Evolutionary conservation across 176 grass and related monocot species (phyloP).

Genomic region (Cymbopogon citratus): DNA sequence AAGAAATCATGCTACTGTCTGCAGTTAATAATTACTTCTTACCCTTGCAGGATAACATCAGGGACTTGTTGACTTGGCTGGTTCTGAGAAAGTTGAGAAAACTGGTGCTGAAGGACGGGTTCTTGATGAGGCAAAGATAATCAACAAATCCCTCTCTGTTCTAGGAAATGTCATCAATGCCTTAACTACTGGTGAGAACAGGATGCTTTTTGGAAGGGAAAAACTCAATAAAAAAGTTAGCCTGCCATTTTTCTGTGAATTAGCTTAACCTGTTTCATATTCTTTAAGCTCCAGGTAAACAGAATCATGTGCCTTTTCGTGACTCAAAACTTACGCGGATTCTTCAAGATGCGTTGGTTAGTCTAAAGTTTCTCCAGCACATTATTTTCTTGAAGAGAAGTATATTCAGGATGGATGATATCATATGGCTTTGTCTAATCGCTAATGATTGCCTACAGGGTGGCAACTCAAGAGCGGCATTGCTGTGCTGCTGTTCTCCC

Average conservation of each 20-base stretch:
- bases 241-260: background rate
- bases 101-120: constrained; percentile 71
- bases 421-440: constrained; percentile 2
- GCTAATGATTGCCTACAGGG: constrained; percentile 50
- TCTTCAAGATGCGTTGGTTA: constrained; percentile 91
- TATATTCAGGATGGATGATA: background rate
- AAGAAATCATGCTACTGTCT: background rate
- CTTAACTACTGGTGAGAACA: constrained; percentile 60
- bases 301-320: constrained; percentile 73
- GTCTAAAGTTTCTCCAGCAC: constrained; percentile 15
- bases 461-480: constrained; percentile 74
- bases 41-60: constrained; percentile 45
- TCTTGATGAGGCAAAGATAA: constrained; percentile 89
- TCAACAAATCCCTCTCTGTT: constrained; percentile 88
- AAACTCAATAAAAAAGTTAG: background rate
- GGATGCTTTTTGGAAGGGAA: background rate
- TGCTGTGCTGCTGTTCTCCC: constrained; percentile 93
- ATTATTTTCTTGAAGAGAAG: background rate
- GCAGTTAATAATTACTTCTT: constrained; percentile 8
- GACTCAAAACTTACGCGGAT: constrained; percentile 92
- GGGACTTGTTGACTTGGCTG: constrained; percentile 91
- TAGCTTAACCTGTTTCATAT: constrained; percentile 12
- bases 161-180: constrained; percentile 94
- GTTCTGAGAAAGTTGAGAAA: constrained; percentile 91
- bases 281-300: constrained; percentile 57